Conservation (phyloP, 768 basidiomycete genomes). For the Suillus sp. region DNA sequence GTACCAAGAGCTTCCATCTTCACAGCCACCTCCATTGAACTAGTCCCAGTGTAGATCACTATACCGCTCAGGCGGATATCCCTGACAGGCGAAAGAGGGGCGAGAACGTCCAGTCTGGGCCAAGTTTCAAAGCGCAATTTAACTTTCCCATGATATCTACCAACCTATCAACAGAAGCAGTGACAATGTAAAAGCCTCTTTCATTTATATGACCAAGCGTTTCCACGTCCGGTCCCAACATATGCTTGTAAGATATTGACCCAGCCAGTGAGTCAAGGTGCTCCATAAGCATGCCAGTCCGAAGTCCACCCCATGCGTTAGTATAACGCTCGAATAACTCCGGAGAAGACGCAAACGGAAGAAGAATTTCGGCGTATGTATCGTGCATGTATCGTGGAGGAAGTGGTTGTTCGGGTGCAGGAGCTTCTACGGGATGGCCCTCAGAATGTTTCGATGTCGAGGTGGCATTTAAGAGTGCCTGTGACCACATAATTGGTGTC, state of each 20-base stretch:
- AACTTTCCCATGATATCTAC: conserved; percentile 9
- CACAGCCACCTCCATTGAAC: conserved; percentile 85
- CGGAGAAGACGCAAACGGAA: conserved; percentile 64
- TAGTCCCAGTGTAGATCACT: conserved; percentile 74
- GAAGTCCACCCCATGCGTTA: conserved; percentile 70
- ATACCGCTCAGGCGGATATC: conserved; percentile 80
- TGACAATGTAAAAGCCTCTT: conserved; percentile 79
- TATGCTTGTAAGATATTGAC: conserved; percentile 81
- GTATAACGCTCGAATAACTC: conserved; percentile 67
- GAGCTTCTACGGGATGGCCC: conserved; percentile 15
- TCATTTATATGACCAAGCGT: conserved; percentile 57
- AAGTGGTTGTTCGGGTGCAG: conserved; percentile 25
- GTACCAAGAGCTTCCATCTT: conserved; percentile 70
- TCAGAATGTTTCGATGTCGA: conserved; percentile 29
- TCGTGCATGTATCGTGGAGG: conserved; percentile 64
- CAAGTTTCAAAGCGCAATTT: neutral
- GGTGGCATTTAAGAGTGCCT: conserved; percentile 46
- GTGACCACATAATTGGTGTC: conserved; percentile 57
- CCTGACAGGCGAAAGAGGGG: conserved; percentile 55
- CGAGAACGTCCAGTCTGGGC: conserved; percentile 65
- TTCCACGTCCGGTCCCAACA: conserved; percentile 65
- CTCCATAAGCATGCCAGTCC: conserved; percentile 75
- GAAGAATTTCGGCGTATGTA: conserved; percentile 65
- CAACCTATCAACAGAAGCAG: conserved; percentile 79
- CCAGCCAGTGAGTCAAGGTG: conserved; percentile 86